Percentiles rank a stretch among this genome's conserved stretches.
Evolutionary conservation across 768 basidiomycete genomes (phyloP).

Genomic region (Pulveroboletus sp.): DNA sequence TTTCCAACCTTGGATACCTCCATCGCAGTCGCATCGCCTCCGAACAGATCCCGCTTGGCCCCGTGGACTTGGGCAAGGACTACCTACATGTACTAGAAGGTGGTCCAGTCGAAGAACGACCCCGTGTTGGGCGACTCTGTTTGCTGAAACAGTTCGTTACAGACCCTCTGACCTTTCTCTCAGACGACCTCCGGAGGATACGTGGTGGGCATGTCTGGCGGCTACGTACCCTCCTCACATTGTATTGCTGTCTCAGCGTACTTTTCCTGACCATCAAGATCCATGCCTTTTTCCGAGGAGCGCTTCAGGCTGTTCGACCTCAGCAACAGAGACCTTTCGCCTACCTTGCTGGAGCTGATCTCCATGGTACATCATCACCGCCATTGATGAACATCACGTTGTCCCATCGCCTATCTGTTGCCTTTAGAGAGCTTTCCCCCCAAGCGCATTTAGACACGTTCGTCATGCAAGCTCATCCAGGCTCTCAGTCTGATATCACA

Average conservation of each 20-base stretch:
- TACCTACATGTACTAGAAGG: constrained; percentile 14
- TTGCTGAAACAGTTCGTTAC: constrained; percentile 26
- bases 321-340: neutral
- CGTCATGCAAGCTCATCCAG: constrained; percentile 23
- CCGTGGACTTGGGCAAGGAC: constrained; percentile 3
- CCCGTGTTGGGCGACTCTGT: constrained; percentile 15
- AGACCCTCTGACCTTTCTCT: constrained; percentile 22
- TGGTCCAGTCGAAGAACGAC: constrained; percentile 14
- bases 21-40: constrained; percentile 35
- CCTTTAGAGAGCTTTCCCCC: constrained; percentile 28
- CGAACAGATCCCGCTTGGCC: constrained; percentile 15
- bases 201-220: constrained; percentile 22
- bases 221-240: constrained; percentile 29
- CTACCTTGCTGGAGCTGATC: neutral
- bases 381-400: constrained; percentile 28
- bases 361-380: constrained; percentile 7
- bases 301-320: neutral
- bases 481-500: constrained; percentile 24
- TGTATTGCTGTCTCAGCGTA: constrained; percentile 42
- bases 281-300: constrained; percentile 4
- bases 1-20: constrained; percentile 39
- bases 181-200: constrained; percentile 25
- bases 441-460: constrained; percentile 34
- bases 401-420: constrained; percentile 33
- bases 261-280: constrained; percentile 34